Percentiles rank a stretch among this genome's conserved stretches.
Conservation (phyloP, 225 moss, liverwort and hornwort species). For the Neckera pumila region DNA sequence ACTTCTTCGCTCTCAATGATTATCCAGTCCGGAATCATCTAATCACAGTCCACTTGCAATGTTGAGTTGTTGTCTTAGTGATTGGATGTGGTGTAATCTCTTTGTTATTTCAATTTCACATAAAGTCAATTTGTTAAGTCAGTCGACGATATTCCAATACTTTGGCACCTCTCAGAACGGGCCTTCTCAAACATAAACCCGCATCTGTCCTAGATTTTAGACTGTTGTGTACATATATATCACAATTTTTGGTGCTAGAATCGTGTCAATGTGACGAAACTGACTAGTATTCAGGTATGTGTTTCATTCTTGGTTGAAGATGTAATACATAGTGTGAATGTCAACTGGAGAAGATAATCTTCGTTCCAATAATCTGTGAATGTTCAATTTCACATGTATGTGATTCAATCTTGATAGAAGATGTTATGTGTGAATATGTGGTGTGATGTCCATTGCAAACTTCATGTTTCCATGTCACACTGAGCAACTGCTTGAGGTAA, state of each 20-base stretch:
- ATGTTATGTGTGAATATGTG: background rate
- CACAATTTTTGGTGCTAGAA: background rate
- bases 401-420: background rate
- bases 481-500: background rate
- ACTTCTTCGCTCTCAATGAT: background rate
- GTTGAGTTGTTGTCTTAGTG: background rate
- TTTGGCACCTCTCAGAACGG: background rate
- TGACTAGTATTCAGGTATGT: background rate
- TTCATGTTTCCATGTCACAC: background rate
- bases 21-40: background rate
- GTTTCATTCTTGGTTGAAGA: background rate
- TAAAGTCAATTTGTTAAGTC: no score
- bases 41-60: background rate
- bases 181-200: background rate
- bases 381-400: background rate
- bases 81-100: background rate
- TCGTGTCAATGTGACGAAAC: background rate
- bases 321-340: no score
- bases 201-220: background rate
- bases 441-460: no score
- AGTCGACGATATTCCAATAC: background rate
- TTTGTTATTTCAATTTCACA: background rate
- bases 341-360: background rate
- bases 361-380: no score
- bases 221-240: background rate